phyloP scores from a whole-genome alignment of 768 basidiomycete genomes.

The Suillus paluster region DNA sequence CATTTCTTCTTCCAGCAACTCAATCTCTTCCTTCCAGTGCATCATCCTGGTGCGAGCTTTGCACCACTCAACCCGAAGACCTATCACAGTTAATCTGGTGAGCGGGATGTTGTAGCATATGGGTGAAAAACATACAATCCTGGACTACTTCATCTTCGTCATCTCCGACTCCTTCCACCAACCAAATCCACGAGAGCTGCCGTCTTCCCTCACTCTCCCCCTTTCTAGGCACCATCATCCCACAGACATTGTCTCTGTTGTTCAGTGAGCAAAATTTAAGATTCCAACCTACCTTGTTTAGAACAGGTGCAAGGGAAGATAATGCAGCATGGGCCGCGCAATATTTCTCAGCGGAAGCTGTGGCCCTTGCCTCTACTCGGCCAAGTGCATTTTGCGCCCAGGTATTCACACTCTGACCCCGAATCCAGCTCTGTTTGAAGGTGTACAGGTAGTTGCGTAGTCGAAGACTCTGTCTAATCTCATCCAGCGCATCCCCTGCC shows the following conservation, averaged over 20 bases:
- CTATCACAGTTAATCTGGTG: conserved; percentile 13
- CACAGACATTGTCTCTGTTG: not conserved
- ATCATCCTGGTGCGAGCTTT: conserved; percentile 18
- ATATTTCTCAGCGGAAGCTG: conserved; percentile 7
- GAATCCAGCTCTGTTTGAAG: conserved; percentile 17
- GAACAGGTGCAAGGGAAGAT: not conserved
- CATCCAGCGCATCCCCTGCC: conserved; percentile 14
- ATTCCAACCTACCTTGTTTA: conserved; percentile 5
- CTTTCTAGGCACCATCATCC: not conserved
- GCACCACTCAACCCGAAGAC: conserved; percentile 21
- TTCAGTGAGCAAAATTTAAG: not conserved
- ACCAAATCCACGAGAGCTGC: conserved; percentile 13
- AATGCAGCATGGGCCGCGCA: conserved; percentile 12
- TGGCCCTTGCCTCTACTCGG: conserved; percentile 12
- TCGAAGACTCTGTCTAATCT: conserved; percentile 10
- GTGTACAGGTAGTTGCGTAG: conserved; percentile 13
- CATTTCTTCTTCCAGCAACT: conserved; percentile 32
- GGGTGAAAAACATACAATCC: conserved; percentile 1
- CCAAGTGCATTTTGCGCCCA: conserved; percentile 8
- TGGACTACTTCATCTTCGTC: not conserved
- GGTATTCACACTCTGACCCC: conserved; percentile 16
- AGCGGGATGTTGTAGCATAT: not conserved
- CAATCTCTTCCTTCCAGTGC: conserved; percentile 26
- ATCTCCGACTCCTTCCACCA: not conserved
- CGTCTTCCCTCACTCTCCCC: conserved; percentile 12